Conservation (phyloP, 805 yeast genomes). For the Sugiyamaella boreocaroliniensis region DNA sequence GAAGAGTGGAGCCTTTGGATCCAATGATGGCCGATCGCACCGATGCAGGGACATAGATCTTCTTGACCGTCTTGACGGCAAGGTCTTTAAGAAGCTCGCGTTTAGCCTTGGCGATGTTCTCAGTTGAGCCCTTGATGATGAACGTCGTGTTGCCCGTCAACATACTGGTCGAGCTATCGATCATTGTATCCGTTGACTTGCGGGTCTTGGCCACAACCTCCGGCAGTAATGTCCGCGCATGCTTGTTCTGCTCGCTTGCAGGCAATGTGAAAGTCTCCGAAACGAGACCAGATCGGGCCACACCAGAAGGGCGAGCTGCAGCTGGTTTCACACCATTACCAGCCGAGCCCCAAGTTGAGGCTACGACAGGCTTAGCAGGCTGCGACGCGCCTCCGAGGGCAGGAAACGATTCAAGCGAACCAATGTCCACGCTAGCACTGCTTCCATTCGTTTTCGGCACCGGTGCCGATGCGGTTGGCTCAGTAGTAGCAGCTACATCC, state of each 20-base stretch:
- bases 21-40: conserved; percentile 80
- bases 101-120: conserved; percentile 60
- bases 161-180: conserved; percentile 77
- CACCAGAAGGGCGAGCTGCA: conserved; percentile 26
- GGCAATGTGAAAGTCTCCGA: conserved; percentile 77
- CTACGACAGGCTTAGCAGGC: conserved; percentile 5
- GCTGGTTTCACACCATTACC: conserved; percentile 7
- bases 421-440: conserved; percentile 17
- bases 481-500: neutral
- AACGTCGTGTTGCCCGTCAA: conserved; percentile 74
- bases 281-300: conserved; percentile 51
- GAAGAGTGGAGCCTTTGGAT: conserved; percentile 73
- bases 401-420: conserved; percentile 28
- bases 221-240: conserved; percentile 57
- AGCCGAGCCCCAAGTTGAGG: conserved; percentile 13
- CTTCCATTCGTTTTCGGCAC: neutral
- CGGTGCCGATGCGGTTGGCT: neutral
- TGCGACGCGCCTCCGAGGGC: conserved; percentile 19
- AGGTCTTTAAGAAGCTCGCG: conserved; percentile 68
- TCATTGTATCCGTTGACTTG: conserved; percentile 52
- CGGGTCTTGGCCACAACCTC: conserved; percentile 60
- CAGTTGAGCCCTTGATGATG: conserved; percentile 68
- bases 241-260: conserved; percentile 57
- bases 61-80: conserved; percentile 61
- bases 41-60: conserved; percentile 65